A percentile compares a stretch with the other conserved stretches of the same genome.
Conservation (phyloP, 306 rosid genomes). For the Casuarina cunninghamiana region DNA sequence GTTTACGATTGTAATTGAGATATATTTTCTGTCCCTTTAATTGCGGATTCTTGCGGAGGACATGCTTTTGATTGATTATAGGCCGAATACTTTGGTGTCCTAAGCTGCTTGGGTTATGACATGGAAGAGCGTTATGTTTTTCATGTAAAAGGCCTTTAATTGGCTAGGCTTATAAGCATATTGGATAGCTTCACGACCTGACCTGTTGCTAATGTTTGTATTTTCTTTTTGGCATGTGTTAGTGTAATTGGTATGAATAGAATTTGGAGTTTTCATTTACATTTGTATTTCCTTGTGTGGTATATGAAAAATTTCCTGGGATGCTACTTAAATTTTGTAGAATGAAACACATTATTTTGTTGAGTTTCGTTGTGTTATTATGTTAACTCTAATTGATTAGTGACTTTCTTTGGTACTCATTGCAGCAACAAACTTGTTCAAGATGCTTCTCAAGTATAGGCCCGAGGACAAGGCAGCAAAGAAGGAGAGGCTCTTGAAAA, state of each 20-base stretch:
- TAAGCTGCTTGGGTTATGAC: neutral
- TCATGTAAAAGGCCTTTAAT: neutral
- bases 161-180: neutral
- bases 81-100: neutral
- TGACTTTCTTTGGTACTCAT: neutral
- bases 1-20: neutral
- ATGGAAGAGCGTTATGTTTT: too few species aligned
- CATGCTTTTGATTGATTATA: neutral
- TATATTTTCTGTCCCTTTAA: neutral
- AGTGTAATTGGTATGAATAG: neutral
- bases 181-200: neutral
- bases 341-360: neutral
- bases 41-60: neutral
- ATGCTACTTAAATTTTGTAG: too few species aligned
- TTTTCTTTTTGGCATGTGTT: neutral
- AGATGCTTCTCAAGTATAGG: slow-evolving; percentile 75
- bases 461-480: slow-evolving; percentile 81
- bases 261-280: neutral
- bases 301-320: neutral
- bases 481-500: slow-evolving; percentile 67
- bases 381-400: neutral
- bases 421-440: slow-evolving; percentile 75
- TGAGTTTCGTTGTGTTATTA: neutral
- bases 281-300: neutral
- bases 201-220: neutral